phyloP scores from a whole-genome alignment of 2,329 filamentous ascomycete species.

The Paracorniculantispora psalliotae region DNA sequence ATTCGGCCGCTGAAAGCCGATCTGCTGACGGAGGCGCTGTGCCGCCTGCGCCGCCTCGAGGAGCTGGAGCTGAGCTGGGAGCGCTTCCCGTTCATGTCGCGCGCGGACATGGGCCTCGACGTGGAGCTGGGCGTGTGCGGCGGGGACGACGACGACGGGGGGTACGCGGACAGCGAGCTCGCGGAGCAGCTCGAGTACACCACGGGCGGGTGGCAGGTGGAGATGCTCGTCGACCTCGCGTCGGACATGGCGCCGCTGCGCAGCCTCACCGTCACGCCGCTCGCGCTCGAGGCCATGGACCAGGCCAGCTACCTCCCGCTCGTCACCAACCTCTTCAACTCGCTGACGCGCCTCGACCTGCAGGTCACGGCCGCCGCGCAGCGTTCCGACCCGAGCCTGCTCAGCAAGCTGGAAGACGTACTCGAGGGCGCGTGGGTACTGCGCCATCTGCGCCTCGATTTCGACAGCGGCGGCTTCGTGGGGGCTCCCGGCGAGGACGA shows the following conservation, averaged over 20 bases:
- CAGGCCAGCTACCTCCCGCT: conserved; percentile 5
- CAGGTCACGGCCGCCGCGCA: not conserved
- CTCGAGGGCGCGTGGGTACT: conserved; percentile 1
- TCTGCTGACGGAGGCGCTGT: not conserved
- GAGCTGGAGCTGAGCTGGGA: conserved; percentile 4
- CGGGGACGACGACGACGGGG: not conserved
- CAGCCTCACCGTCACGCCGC: not conserved
- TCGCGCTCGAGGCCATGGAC: conserved; percentile 8
- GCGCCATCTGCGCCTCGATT: conserved; percentile 3
- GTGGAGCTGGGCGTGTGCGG: not conserved
- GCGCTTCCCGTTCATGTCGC: conserved; percentile 2
- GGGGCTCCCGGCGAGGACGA: not conserved
- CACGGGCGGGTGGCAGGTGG: not conserved
- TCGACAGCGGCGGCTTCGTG: not conserved
- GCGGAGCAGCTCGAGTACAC: conserved; percentile 1
- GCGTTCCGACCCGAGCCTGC: not conserved
- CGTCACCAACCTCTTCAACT: conserved; percentile 7
- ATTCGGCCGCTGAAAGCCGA: not conserved
- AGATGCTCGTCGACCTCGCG: conserved; percentile 10
- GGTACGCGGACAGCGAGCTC: not conserved
- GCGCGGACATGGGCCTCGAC: not conserved
- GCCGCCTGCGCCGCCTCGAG: not conserved
- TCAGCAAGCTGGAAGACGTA: conserved; percentile 7
- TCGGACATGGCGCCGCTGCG: not conserved
- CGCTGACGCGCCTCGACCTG: conserved; percentile 4